Evolutionary conservation across 179 eudicot species (phyloP), one percentile per base, ranked within the genome.

Genomic region (Spergularia azorica): DNA sequence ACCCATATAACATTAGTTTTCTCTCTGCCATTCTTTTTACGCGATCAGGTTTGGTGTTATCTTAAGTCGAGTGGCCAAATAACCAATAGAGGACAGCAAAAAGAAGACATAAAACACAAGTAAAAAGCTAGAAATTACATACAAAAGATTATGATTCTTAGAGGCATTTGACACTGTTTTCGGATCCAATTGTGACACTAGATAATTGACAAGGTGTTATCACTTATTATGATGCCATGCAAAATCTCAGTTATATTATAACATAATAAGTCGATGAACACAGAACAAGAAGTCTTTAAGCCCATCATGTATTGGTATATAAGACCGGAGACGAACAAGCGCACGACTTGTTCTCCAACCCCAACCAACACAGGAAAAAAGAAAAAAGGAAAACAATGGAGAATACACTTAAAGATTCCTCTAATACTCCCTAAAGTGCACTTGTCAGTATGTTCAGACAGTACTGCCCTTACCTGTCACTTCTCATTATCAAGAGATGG

Each of bases 401-500:
- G 16, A 5, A 63, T 63, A 64, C 67, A 63, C 41, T 26, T 10
- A 63, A 63, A 63, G 12, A 26, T 63, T 16, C 67, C 2, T 2
- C 26, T 21, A 59, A 17, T 56, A 10, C n/a, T 10, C 14, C 17
- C 41, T 20, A 43, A 10, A 46, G 57, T 46, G 13, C 46, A 73
- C 46, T 60, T 38, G n/a, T 12, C 26, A 26, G 41, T 13, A 5
- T 9, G 62, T 54, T 26, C 52, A 8, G 13, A 17, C 17, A 16
- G 60, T 17, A 61, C n/a, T 18, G 14, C 0, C 11, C 10, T 62
- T 75, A 79, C 82, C 75, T 75, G 67, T 63, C 39, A 10, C 65
- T 54, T 79, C 70, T 60, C 63, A 39, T 70, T 52, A 62, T 15
- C 65, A 26, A 69, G 75, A 68, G 74, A 78, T 65, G 67, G 63